Percentiles rank a stretch among this genome's conserved stretches.
Evolutionary conservation across 1,139 yeast genomes (phyloP).

Genomic region (Suhomyces yuchorum): DNA sequence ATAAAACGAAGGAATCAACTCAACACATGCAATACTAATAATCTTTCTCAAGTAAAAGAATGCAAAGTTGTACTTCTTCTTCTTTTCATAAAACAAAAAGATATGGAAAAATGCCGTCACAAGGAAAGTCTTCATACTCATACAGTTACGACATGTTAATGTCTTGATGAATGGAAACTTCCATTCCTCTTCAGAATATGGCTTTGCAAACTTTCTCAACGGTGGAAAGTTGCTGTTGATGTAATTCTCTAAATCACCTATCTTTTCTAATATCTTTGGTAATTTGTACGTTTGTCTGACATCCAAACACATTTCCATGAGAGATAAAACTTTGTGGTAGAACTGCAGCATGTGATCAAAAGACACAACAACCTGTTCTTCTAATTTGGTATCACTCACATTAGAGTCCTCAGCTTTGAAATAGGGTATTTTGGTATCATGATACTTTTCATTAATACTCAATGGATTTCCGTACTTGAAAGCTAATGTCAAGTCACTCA

Average conservation of each 20-base stretch:
- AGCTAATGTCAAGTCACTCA: constrained; percentile 41
- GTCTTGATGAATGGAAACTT: constrained; percentile 34
- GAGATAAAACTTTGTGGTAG: constrained; percentile 22
- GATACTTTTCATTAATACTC: constrained; percentile 29
- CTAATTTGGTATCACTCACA: constrained; percentile 30
- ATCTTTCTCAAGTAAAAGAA: constrained; percentile 29
- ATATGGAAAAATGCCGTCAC: constrained; percentile 31
- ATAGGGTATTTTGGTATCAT: constrained; percentile 32
- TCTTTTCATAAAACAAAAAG: constrained; percentile 23
- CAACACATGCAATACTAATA: constrained; percentile 25
- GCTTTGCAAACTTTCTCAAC: constrained; percentile 26
- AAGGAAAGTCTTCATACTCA: constrained; percentile 34
- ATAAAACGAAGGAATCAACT: constrained; percentile 33
- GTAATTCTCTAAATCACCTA: constrained; percentile 34
- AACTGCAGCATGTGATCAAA: constrained; percentile 30
- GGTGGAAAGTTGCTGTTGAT: constrained; percentile 27
- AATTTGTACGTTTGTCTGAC: constrained; percentile 24
- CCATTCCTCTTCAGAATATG: constrained; percentile 27
- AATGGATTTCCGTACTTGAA: constrained; percentile 44
- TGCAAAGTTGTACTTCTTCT: constrained; percentile 17
- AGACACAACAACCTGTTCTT: constrained; percentile 28
- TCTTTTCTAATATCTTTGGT: constrained; percentile 23
- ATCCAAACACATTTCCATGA: constrained; percentile 30
- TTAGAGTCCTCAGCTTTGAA: constrained; percentile 30
- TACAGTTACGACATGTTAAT: constrained; percentile 33